Conservation (phyloP, 2,329 filamentous ascomycete species). For the Incumbomyces lentus region DNA sequence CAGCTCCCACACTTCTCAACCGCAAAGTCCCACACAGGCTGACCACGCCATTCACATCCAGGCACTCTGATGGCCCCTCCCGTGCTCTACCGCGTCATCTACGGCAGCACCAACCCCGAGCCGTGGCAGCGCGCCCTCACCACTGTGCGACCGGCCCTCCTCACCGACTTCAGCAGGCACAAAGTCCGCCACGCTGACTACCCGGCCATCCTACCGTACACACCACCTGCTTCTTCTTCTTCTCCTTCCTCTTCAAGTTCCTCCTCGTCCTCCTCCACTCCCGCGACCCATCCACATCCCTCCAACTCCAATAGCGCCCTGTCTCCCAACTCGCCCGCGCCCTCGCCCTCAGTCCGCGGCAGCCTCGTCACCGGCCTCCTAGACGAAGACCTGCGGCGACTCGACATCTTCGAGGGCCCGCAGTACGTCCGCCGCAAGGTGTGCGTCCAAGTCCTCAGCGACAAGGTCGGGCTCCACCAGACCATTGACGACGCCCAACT, state of each 20-base stretch:
- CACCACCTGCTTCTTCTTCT: conserved; percentile 23
- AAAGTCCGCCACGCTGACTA: conserved; percentile 65
- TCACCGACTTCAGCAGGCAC: conserved; percentile 60
- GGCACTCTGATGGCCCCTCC: conserved; percentile 69
- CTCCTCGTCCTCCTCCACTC: not conserved
- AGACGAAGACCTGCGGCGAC: conserved; percentile 58
- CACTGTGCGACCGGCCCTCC: conserved; percentile 62
- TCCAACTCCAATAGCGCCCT: too few relatives aligned
- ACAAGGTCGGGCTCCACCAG: conserved; percentile 20
- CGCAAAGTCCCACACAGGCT: conserved; percentile 4
- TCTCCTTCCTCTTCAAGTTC: not conserved
- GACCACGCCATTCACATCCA: conserved; percentile 16
- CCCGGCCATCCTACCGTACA: conserved; percentile 55
- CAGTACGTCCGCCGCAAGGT: conserved; percentile 55
- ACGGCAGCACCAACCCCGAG: conserved; percentile 46
- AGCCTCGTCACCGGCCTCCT: conserved; percentile 70
- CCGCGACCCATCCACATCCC: too few relatives aligned
- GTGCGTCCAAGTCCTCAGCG: conserved; percentile 25
- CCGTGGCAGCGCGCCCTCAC: conserved; percentile 45
- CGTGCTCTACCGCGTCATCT: conserved; percentile 77
- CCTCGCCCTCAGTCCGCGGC: conserved; percentile 50
- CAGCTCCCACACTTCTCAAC: not conserved
- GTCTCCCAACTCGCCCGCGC: too few relatives aligned
- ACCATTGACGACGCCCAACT: conserved; percentile 31
- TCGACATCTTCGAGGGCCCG: conserved; percentile 73